These are phyloP conservation scores for Ustilaginoidea virens DNA, from an alignment of 2,329 filamentous ascomycete genomes.

Conservation along the genomic window DNA sequence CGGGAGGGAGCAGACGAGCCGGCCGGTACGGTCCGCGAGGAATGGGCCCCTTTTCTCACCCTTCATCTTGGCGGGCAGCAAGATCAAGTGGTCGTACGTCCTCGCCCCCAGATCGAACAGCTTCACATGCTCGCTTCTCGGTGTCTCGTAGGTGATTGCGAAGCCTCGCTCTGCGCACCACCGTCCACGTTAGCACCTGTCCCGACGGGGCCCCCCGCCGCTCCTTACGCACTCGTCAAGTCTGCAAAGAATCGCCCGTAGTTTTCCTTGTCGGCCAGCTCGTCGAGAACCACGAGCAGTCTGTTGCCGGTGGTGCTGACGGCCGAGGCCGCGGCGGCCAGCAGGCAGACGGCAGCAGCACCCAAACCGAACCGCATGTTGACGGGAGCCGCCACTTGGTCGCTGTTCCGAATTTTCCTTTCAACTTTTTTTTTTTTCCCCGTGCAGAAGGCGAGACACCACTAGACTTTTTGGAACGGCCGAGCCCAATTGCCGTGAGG, in stretches of 20 bases:
- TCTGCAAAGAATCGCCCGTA: conserved; percentile 74
- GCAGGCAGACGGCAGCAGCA: conserved; percentile 50
- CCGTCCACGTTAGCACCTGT: too few relatives aligned
- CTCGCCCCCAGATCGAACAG: conserved; percentile 79
- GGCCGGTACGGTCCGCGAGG: too few relatives aligned
- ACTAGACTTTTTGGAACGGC: too few relatives aligned
- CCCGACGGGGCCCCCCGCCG: too few relatives aligned
- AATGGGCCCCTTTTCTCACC: too few relatives aligned
- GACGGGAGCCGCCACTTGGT: background rate
- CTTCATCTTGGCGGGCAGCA: conserved; percentile 84
- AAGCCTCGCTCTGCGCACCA: conserved; percentile 60
- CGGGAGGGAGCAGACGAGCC: conserved; percentile 8
- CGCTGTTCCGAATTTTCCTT: too few relatives aligned
- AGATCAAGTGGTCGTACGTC: conserved; percentile 77
- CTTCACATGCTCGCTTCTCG: conserved; percentile 60
- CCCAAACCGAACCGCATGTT: conserved; percentile 62
- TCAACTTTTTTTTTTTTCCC: too few relatives aligned
- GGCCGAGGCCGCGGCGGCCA: conserved; percentile 54
- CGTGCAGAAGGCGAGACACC: too few relatives aligned
- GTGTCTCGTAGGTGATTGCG: conserved; percentile 64
- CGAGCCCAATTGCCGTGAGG: too few relatives aligned
- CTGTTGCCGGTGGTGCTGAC: conserved; percentile 65
- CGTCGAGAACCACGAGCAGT: conserved; percentile 75
- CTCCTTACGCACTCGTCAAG: conserved; percentile 48
- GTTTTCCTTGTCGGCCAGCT: conserved; percentile 60